phyloP scores from a whole-genome alignment of 2,329 filamentous ascomycete species.

The Alternaria alternata region DNA sequence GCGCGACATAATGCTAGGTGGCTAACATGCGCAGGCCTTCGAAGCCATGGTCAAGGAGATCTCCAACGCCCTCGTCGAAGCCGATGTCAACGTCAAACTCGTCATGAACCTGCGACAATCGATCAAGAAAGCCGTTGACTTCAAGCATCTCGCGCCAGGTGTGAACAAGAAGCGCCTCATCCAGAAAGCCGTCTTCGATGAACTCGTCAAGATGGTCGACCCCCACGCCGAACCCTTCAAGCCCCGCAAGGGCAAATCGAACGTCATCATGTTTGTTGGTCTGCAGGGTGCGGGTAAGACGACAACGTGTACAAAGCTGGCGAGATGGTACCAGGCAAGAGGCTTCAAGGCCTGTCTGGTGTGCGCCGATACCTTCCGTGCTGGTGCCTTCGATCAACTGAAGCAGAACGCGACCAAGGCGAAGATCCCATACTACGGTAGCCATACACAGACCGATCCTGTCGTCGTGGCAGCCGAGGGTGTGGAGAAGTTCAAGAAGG shows the following conservation, averaged over 20 bases:
- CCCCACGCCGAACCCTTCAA: conserved; percentile 95
- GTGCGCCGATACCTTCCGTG: conserved; percentile 97
- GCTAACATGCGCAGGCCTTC: conserved; percentile 74
- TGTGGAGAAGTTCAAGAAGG: conserved; percentile 99
- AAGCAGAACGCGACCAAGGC: conserved; percentile 99
- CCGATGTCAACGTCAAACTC: conserved; percentile 95
- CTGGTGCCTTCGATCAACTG: conserved; percentile 96
- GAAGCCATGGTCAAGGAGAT: conserved; percentile 99
- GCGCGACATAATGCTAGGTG: conserved; percentile 22
- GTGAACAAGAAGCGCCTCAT: conserved; percentile 99
- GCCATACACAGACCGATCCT: conserved; percentile 93
- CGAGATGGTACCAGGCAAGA: conserved; percentile 90
- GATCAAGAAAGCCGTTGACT: conserved; percentile 90
- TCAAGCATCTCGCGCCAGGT: conserved; percentile 87
- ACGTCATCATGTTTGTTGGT: conserved; percentile 99
- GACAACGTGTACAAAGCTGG: conserved; percentile 96
- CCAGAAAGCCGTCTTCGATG: conserved; percentile 97
- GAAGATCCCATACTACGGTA: conserved; percentile 98
- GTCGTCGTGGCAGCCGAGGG: conserved; percentile 93
- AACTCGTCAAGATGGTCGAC: conserved; percentile 93
- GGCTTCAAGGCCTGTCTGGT: conserved; percentile 94
- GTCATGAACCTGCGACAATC: conserved; percentile 91
- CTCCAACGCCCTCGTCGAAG: conserved; percentile 91
- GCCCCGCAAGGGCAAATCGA: conserved; percentile 93
- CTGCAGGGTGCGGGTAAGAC: conserved; percentile 98